phyloP scores from a whole-genome alignment of 768 basidiomycete genomes.

The Suillus lakei region DNA sequence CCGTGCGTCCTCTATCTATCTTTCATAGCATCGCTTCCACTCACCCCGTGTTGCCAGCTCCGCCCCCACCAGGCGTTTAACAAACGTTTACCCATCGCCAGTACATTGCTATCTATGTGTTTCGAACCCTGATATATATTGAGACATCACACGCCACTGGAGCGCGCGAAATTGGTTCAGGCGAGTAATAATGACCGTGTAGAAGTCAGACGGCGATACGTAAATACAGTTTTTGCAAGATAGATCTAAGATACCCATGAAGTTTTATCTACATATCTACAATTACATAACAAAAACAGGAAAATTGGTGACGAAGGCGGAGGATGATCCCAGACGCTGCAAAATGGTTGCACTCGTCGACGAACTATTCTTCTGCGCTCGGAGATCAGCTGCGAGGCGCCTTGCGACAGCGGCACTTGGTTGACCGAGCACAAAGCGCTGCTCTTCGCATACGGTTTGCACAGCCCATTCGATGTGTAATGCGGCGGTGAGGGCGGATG shows the following conservation, averaged over 20 bases:
- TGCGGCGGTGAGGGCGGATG: constrained; percentile 67
- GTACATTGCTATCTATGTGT: constrained; percentile 12
- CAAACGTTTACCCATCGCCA: constrained; percentile 38
- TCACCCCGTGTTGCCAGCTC: constrained; percentile 41
- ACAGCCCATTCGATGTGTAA: constrained; percentile 76
- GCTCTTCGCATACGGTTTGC: constrained; percentile 54
- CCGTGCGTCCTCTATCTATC: constrained; percentile 54
- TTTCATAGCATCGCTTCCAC: constrained; percentile 3
- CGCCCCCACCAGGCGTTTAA: constrained; percentile 51
- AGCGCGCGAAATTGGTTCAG: neutral
- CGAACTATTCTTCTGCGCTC: constrained; percentile 50
- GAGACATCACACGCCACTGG: neutral
- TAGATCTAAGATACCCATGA: neutral
- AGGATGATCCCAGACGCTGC: constrained; percentile 63
- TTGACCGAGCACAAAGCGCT: constrained; percentile 59
- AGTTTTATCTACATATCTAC: constrained; percentile 25
- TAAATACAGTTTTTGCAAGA: neutral
- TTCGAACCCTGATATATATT: neutral
- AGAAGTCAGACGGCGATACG: neutral
- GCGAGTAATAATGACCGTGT: neutral
- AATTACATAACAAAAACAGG: constrained; percentile 57
- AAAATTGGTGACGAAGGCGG: constrained; percentile 74
- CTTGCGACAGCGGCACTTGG: constrained; percentile 67
- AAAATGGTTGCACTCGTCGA: constrained; percentile 56
- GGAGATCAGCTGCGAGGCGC: constrained; percentile 66